Base-by-base conservation (phyloP, 2,329 filamentous ascomycete species). In the Zalaria sp. region DNA sequence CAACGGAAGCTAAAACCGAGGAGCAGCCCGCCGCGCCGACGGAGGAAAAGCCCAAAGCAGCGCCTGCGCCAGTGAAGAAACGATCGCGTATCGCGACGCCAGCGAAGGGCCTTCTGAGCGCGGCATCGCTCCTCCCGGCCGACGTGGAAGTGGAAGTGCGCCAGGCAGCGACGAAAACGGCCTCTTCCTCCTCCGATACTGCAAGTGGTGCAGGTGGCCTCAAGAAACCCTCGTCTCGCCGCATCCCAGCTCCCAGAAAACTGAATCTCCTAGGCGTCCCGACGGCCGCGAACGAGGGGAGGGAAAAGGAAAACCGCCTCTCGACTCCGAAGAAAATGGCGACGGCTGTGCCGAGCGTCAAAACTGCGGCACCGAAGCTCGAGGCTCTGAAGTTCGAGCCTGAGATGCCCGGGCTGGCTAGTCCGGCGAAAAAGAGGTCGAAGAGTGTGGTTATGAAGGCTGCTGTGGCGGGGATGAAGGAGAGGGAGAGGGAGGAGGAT, bases 81-180 rank as follows among this genome's bases (percentile, higher is more conserved):
- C 18, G 18, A 18, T 18, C 18, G 10, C 51, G 55, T 5, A 53
- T 61, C 31, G 57, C 57, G 5, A 60, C 58, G 8, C 57, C 58
- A 26, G 58, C 56, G 5, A 64, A 62, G 40, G 58, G 52, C 0
- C 46, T 63, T 5, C 45, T 60, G 1, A 47, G 51, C 2, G 51
- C 54, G n/a, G 40, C 49, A 3, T 53, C 53, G 18, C 43, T 60
- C 3, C 51, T 60, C 2, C 57, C 57, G 3, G 36, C 27, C 3
- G 44, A 41, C 28, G 8, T 41, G 10, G 18, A 18, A 18, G 18
- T 18, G 18, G 18, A 18, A 18, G 18, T 18, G 18, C 18, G 18
- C 18, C 18, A 18, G 18, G 18, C 18, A 18, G 18, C 18, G 18
- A 18, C 18, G 18, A 18, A 18, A 18, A 18, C 18, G 18, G 36